Base-by-base conservation (phyloP, 805 yeast species). In the Komagataella mondaviorum region DNA sequence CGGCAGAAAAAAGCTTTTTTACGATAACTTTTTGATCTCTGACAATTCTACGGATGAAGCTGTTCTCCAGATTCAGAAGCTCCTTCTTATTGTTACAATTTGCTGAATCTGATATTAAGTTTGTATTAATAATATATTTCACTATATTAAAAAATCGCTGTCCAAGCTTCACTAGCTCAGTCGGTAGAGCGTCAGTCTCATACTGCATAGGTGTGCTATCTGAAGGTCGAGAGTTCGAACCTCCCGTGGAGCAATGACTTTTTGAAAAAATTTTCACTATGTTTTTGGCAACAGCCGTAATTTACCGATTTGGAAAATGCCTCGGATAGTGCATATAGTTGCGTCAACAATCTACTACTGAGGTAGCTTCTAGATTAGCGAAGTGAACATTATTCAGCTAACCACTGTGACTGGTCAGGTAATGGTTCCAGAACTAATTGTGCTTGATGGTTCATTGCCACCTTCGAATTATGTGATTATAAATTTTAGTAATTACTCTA, bases 181-280 rank as follows among this genome's bases (percentile, higher is more conserved):
- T 54, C 49, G 54, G 56, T 52, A 54, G 56, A 54, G 56, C 56
- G 56, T 54, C 56, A 54, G 56, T 54, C 56, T 54, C 56, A 54
- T 54, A 54, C 48, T 44, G 47, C 45, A 30, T 46, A 39, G 43
- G 45, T 47, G 52, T 51, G 52, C 46, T 24, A 51, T 51, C 52
- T 51, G 52, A 51, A 51, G 52, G 52, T 51, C 52, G 52, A 47
- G 52, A 51, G 52, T 51, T 51, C 52, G 52, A 51, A 23, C 52
- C 52, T 51, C 52, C 52, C 52, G 50, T 47, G 48, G 50, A 47
- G 52, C 52, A 51, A 6, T 17, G 17, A 47, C 44, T 51, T 51
- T 51, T 20, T 49, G 5, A 14, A 30, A 10, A 30, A 30, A 7
- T 30, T 30, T 30, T 30, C n/a, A 30, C 39, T 30, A 30, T 10